Evolutionary conservation across 441 rosid species (phyloP).

Genomic region (Adansonia rubrostipa): DNA sequence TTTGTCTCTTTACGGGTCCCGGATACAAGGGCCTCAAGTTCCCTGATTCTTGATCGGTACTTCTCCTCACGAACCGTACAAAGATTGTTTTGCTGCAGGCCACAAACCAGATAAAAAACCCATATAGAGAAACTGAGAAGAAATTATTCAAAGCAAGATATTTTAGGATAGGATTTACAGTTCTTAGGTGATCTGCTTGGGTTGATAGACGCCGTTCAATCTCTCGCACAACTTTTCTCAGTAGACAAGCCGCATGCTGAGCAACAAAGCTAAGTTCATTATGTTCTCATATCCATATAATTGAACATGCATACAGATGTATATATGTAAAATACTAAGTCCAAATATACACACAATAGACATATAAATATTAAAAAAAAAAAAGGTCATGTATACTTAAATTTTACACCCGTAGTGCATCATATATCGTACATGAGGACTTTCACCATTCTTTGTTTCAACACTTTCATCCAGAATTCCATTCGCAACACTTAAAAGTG

Average conservation of each 20-base stretch:
- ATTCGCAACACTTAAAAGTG: slow-evolving; percentile 78
- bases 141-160: slow-evolving; percentile 1
- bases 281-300: not conserved
- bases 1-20: slow-evolving; percentile 63
- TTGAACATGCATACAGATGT: not conserved
- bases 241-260: slow-evolving; percentile 79
- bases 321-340: not conserved
- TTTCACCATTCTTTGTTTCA: slow-evolving; percentile 71
- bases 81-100: slow-evolving; percentile 72
- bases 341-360: not conserved
- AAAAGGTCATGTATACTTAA: not conserved
- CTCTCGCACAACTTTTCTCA: slow-evolving; percentile 89
- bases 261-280: slow-evolving; percentile 21
- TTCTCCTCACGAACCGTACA: slow-evolving; percentile 68
- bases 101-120: slow-evolving; percentile 24
- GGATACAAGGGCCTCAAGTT: slow-evolving; percentile 87
- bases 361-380: not conserved
- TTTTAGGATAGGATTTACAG: slow-evolving; percentile 46
- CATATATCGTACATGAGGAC: slow-evolving; percentile 69
- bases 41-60: slow-evolving; percentile 63
- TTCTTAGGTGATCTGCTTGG: slow-evolving; percentile 90
- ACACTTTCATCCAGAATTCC: slow-evolving; percentile 83
- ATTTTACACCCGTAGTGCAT: not conserved
- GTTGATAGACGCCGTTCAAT: slow-evolving; percentile 93
- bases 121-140: slow-evolving; percentile 16